Conservation (phyloP, 768 basidiomycete genomes). For the Exsudoporus frostii region DNA sequence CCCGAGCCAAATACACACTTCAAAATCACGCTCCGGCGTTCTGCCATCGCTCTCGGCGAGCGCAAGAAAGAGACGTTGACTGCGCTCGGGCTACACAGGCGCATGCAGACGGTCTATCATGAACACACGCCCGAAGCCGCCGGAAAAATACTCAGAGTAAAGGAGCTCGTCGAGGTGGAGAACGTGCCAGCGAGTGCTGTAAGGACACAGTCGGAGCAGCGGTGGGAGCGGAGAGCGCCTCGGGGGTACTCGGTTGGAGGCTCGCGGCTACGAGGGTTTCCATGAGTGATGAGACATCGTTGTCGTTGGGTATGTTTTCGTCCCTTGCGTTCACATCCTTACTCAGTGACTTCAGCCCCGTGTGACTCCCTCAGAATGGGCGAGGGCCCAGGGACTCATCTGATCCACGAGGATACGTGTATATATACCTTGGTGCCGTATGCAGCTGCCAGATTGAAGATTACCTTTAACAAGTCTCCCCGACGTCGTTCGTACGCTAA, state of each 20-base stretch:
- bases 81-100: conserved; percentile 79
- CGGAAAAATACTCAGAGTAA: conserved; percentile 83
- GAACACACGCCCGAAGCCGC: conserved; percentile 69
- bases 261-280: conserved; percentile 28
- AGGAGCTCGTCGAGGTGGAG: conserved; percentile 86
- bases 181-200: conserved; percentile 74
- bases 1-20: conserved; percentile 60
- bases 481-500: not conserved
- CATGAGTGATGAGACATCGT: conserved; percentile 5
- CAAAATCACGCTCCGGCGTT: conserved; percentile 86
- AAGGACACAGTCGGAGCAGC: conserved; percentile 66
- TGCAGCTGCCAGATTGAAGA: not conserved
- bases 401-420: not conserved
- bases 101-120: conserved; percentile 84
- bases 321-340: not conserved
- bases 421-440: not conserved
- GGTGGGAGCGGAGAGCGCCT: conserved; percentile 59
- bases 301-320: conserved; percentile 4
- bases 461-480: not conserved
- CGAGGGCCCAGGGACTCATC: not conserved
- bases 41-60: conserved; percentile 77
- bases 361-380: not conserved
- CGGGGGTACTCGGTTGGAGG: conserved; percentile 62
- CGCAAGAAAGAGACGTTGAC: conserved; percentile 69
- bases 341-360: not conserved